Base-by-base conservation (phyloP, 345 rosid species). In the Brassica nigra region DNA sequence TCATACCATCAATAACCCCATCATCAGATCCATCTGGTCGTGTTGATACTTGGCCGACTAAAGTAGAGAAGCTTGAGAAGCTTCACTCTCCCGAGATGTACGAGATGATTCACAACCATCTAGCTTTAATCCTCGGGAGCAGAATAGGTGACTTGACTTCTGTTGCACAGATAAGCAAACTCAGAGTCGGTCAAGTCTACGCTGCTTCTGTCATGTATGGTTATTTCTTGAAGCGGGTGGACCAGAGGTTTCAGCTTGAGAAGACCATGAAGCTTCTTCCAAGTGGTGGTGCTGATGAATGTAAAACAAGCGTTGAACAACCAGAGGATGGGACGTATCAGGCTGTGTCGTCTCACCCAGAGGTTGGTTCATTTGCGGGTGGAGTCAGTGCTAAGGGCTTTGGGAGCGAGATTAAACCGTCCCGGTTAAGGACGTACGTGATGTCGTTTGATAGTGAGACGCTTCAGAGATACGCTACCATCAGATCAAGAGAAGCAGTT, bases 141-240 rank as follows among this genome's bases (percentile, higher is more conserved):
- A 85, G 91, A n/a, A 65, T 86, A 23, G 90, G 84, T 72, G 95
- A 91, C 69, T 63, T 83, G 37, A 64, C 80, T 1, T 78, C 91
- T 7, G 87, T 91, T 15, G 97, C 92, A 2, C 88, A 89, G 81
- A 92, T 89, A 62, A 92, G 92, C 88, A 95, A 93, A 75, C 88
- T 90, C 78, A 84, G 97, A 84, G 95, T 89, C 59, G 99, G 99
- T 6, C 99, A 95, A 86, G 97, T 95, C n/a, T 95, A 95, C 73
- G 99, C 99, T 68, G 99, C 99, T 5, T 93, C 99, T 1, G 97
- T 90, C 55, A 92, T 95, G 97, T 93, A 90, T 72, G 99, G 99
- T 6, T 95, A 95, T 77, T 95, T 95, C 86, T 89, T 95, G 49
- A 95, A 90, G 85, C 87, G 97, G 5, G 92, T 93, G 3, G 99